These are phyloP conservation scores for Metschnikowia cubensis DNA, from an alignment of 805 yeast species.

Conservation along the genomic window DNA sequence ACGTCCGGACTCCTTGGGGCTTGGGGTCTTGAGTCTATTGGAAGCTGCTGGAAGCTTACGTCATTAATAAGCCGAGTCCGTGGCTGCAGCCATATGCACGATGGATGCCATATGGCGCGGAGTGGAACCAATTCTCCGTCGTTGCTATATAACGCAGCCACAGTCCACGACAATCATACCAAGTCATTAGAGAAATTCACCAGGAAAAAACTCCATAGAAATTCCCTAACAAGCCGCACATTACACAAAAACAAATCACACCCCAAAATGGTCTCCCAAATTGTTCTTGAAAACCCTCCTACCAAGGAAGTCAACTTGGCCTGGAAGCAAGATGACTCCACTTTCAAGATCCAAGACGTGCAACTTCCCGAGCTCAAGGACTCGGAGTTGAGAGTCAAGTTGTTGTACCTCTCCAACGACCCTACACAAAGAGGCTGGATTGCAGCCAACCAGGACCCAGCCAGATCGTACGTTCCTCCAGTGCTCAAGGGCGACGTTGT, in stretches of 20 bases:
- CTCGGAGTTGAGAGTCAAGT: constrained; percentile 44
- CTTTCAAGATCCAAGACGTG: constrained; percentile 24
- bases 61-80: neutral
- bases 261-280: constrained; percentile 13
- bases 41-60: neutral
- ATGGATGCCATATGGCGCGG: neutral
- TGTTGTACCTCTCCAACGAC: constrained; percentile 50
- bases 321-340: constrained; percentile 24
- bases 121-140: constrained; percentile 6
- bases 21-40: neutral
- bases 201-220: too few relatives aligned
- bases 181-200: neutral
- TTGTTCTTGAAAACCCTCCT: constrained; percentile 24
- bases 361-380: constrained; percentile 23
- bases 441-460: constrained; percentile 28
- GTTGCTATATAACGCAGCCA: neutral
- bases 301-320: constrained; percentile 18
- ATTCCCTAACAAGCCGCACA: too few relatives aligned
- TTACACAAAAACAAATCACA: neutral
- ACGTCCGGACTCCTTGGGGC: too few relatives aligned
- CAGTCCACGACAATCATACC: neutral
- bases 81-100: neutral
- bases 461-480: constrained; percentile 34
- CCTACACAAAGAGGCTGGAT: constrained; percentile 64
- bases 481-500: constrained; percentile 44